Percentiles rank a stretch among this genome's conserved stretches.
These are phyloP conservation scores for Pythium folliculosum DNA, from an alignment of 352 stramenopile genomes.

Conservation along the genomic window DNA sequence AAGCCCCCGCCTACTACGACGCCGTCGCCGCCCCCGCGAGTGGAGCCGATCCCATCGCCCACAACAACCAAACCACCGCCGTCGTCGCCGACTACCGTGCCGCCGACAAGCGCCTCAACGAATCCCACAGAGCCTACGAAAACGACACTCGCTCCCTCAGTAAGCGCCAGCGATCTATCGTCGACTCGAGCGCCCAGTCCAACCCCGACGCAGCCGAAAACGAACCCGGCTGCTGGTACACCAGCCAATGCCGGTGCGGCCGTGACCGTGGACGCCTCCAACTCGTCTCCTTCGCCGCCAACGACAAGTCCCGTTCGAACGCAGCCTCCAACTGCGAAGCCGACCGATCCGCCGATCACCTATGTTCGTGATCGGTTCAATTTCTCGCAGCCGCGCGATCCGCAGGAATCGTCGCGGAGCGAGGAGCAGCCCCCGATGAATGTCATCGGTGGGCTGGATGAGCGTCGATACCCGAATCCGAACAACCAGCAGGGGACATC, in stretches of 20 bases:
- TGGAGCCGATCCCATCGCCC: background rate
- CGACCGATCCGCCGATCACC: background rate
- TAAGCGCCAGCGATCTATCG: background rate
- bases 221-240: background rate
- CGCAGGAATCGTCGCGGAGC: background rate
- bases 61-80: background rate
- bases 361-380: conserved; percentile 8
- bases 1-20: background rate
- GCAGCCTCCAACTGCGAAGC: background rate
- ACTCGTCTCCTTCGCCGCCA: background rate
- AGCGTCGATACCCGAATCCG: background rate
- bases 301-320: background rate
- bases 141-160: background rate
- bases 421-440: background rate
- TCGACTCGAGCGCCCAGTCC: background rate
- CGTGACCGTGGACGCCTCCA: background rate
- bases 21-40: no score
- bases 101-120: no score
- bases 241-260: background rate
- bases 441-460: conserved; percentile 11
- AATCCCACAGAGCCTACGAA: background rate
- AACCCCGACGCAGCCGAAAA: background rate
- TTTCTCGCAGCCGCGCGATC: background rate
- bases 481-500: background rate
- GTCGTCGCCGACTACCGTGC: background rate